A percentile compares a stretch with the other conserved stretches of the same genome.
Conservation (phyloP, 768 basidiomycete species). For the Psilocybe azurescens region DNA sequence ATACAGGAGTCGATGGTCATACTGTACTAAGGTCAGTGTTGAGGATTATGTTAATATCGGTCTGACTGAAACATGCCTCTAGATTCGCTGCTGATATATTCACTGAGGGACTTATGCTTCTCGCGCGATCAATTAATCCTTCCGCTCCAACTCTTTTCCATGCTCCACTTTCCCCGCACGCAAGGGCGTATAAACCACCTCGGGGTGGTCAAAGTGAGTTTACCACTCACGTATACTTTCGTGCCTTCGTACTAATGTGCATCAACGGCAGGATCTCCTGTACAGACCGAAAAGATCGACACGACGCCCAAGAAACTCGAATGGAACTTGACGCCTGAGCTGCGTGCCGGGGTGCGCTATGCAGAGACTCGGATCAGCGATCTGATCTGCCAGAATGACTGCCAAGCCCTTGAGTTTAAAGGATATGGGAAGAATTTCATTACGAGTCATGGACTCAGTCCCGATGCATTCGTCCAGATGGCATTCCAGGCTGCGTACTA, state of each 20-base stretch:
- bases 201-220: conserved; percentile 28
- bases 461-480: conserved; percentile 99
- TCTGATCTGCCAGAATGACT: conserved; percentile 98
- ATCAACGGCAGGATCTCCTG: conserved; percentile 23
- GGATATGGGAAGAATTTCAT: conserved; percentile 95
- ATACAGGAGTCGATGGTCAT: conserved; percentile 97
- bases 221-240: neutral
- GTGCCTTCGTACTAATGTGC: neutral
- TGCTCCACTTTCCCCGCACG: conserved; percentile 82
- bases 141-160: conserved; percentile 95
- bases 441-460: conserved; percentile 92
- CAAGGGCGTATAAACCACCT: conserved; percentile 73
- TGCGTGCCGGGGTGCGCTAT: conserved; percentile 86
- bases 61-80: neutral
- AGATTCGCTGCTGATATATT: conserved; percentile 92
- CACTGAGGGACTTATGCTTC: conserved; percentile 97
- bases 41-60: neutral
- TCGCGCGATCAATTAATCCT: conserved; percentile 96
- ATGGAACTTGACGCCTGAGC: conserved; percentile 87
- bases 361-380: conserved; percentile 95
- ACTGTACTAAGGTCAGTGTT: conserved; percentile 79
- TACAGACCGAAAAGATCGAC: conserved; percentile 58
- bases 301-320: conserved; percentile 95
- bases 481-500: conserved; percentile 97
- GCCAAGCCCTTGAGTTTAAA: conserved; percentile 92